Conservation (phyloP, 768 basidiomycete species). For the Gloeophyllum trabeum region DNA sequence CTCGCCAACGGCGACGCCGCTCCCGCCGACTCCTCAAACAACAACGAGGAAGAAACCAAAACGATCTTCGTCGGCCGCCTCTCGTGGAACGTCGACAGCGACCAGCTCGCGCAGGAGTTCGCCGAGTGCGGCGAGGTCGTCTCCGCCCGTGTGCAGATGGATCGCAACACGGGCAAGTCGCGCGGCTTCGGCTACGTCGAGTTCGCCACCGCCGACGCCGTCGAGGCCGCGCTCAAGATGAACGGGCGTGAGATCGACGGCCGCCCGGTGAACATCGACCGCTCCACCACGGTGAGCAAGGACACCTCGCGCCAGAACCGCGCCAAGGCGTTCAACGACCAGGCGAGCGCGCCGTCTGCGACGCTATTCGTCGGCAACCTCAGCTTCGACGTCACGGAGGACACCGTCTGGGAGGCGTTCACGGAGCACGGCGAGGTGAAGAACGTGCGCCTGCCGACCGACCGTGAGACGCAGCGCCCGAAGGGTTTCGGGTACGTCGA, state of each 20-base stretch:
- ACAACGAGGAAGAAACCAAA: slow-evolving; percentile 36
- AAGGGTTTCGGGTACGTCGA: slow-evolving; percentile 98
- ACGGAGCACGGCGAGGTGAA: slow-evolving; percentile 79
- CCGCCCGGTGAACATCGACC: slow-evolving; percentile 78
- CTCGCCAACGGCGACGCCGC: slow-evolving; percentile 45
- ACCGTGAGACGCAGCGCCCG: slow-evolving; percentile 79
- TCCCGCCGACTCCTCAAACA: slow-evolving; percentile 24
- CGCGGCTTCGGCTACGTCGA: slow-evolving; percentile 81
- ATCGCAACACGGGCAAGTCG: slow-evolving; percentile 71
- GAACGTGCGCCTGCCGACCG: slow-evolving; percentile 84
- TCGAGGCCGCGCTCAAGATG: slow-evolving; percentile 71
- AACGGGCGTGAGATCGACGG: slow-evolving; percentile 90
- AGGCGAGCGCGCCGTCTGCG: slow-evolving; percentile 48
- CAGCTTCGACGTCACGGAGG: slow-evolving; percentile 70
- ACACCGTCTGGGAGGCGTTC: slow-evolving; percentile 83
- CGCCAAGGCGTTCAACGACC: slow-evolving; percentile 69
- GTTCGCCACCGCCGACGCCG: slow-evolving; percentile 58
- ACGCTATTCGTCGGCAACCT: slow-evolving; percentile 91
- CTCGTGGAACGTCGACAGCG: slow-evolving; percentile 96
- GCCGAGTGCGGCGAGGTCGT: slow-evolving; percentile 80
- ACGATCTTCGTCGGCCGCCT: slow-evolving; percentile 88
- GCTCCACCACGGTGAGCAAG: slow-evolving; percentile 53
- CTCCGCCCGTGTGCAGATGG: slow-evolving; percentile 81
- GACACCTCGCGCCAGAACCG: slow-evolving; percentile 50
- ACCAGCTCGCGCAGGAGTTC: slow-evolving; percentile 89